Conservation (phyloP, 257 asterid species). For the Eustoma russellianum region DNA sequence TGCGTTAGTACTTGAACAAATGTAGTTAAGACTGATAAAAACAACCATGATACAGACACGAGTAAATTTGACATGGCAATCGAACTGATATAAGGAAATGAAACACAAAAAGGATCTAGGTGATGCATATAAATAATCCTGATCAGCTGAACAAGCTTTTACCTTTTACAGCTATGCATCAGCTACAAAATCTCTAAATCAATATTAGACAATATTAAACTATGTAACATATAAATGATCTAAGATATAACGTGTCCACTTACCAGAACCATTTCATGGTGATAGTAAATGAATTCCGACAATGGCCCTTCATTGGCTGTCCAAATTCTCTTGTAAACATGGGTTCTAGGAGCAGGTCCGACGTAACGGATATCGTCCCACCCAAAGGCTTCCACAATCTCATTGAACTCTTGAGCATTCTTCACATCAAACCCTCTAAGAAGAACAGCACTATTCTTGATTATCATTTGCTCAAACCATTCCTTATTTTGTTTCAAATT, state of each 20-base stretch:
- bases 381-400: conserved; percentile 49
- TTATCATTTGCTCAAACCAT: conserved; percentile 69
- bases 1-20: no score
- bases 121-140: background rate
- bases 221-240: background rate
- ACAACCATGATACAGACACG: no score
- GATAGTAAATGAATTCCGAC: conserved; percentile 71
- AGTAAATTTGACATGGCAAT: no score
- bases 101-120: no score
- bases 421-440: conserved; percentile 57
- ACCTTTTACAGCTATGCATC: background rate
- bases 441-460: conserved; percentile 65
- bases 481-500: conserved; percentile 39
- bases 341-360: conserved; percentile 85
- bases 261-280: conserved; percentile 84
- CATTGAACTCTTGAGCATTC: conserved; percentile 57
- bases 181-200: no score
- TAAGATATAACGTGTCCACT: background rate
- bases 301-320: conserved; percentile 87
- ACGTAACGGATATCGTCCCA: conserved; percentile 83
- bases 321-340: conserved; percentile 65
- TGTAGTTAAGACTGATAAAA: no score
- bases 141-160: background rate
- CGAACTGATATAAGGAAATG: no score
- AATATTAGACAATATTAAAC: no score